These are phyloP conservation scores for Aspergillus cristatus DNA, from an alignment of 495 filamentous ascomycete species.

Conservation along the genomic window DNA sequence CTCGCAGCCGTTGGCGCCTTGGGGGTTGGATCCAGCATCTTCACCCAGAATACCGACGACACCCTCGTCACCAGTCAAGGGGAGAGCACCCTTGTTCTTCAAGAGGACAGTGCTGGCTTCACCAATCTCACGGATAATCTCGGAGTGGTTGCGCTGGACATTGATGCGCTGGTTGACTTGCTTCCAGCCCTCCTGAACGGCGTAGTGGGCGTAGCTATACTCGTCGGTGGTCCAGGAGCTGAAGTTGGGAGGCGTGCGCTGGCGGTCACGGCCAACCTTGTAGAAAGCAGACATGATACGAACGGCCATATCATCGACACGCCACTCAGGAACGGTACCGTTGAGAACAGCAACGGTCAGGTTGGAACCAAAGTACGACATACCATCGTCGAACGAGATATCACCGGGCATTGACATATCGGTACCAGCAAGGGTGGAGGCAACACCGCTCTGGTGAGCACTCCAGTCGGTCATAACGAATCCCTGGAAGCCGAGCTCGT, in stretches of 20 bases:
- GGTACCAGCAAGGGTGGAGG: conserved; percentile 69
- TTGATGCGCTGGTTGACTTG: conserved; percentile 80
- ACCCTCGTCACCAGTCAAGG: conserved; percentile 63
- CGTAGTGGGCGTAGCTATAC: conserved; percentile 57
- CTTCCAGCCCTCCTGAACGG: conserved; percentile 48
- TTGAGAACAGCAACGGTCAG: conserved; percentile 81
- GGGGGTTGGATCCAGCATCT: conserved; percentile 68
- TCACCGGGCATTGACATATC: conserved; percentile 98
- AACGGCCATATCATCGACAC: conserved; percentile 85
- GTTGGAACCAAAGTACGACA: conserved; percentile 79
- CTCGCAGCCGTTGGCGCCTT: conserved; percentile 75
- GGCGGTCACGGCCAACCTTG: conserved; percentile 66
- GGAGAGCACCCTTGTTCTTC: conserved; percentile 75
- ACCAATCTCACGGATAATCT: conserved; percentile 63
- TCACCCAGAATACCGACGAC: conserved; percentile 77
- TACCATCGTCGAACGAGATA: conserved; percentile 57
- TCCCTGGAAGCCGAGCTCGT: conserved; percentile 89
- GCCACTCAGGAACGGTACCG: conserved; percentile 82
- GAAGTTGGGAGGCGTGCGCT: conserved; percentile 68
- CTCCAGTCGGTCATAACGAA: conserved; percentile 89
- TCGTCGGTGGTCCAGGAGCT: conserved; percentile 77
- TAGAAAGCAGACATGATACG: conserved; percentile 92
- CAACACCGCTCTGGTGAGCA: conserved; percentile 78
- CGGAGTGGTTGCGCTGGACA: conserved; percentile 66
- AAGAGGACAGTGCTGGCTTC: conserved; percentile 75